Conservation (phyloP, 805 yeast species). For the Ogataea neopini region DNA sequence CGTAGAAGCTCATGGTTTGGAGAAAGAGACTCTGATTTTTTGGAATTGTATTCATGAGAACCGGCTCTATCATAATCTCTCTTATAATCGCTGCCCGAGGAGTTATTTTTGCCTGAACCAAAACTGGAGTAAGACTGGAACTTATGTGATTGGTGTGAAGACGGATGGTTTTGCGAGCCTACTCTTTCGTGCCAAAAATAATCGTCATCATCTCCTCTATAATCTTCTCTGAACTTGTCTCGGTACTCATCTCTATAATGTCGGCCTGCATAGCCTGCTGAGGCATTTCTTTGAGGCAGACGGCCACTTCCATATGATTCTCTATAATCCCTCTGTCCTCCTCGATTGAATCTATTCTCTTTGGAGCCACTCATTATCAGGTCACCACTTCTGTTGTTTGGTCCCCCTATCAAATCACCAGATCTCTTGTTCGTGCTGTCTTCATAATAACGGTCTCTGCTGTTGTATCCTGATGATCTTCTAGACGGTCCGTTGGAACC, state of each 20-base stretch:
- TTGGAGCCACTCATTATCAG: slow-evolving; percentile 17
- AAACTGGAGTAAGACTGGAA: slow-evolving; percentile 7
- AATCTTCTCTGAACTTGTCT: slow-evolving; percentile 16
- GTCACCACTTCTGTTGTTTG: slow-evolving; percentile 26
- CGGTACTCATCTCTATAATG: slow-evolving; percentile 17
- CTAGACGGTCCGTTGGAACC: slow-evolving; percentile 10
- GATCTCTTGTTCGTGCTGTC: slow-evolving; percentile 22
- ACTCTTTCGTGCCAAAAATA: slow-evolving; percentile 11
- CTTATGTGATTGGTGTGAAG: slow-evolving; percentile 9
- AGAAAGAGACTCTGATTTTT: slow-evolving; percentile 18
- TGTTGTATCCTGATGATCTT: slow-evolving; percentile 10
- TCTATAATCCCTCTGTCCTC: slow-evolving; percentile 21
- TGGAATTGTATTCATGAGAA: slow-evolving; percentile 6
- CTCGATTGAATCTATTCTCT: slow-evolving; percentile 19
- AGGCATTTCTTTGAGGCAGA: slow-evolving; percentile 7
- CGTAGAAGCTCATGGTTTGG: slow-evolving; percentile 14
- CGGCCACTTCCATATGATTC: slow-evolving; percentile 13
- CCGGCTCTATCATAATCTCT: slow-evolving; percentile 13
- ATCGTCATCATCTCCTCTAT: slow-evolving; percentile 18
- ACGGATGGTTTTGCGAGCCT: slow-evolving; percentile 2
- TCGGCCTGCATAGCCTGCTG: slow-evolving; percentile 16
- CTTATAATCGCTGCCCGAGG: slow-evolving; percentile 12
- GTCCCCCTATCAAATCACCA: slow-evolving; percentile 23
- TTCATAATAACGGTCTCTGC: slow-evolving; percentile 17
- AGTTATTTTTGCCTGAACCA: background rate